Percentiles rank a stretch among this genome's conserved stretches.
Conservation (phyloP, 2,329 filamentous ascomycete species). For the Chrysoporthe puriensis region DNA sequence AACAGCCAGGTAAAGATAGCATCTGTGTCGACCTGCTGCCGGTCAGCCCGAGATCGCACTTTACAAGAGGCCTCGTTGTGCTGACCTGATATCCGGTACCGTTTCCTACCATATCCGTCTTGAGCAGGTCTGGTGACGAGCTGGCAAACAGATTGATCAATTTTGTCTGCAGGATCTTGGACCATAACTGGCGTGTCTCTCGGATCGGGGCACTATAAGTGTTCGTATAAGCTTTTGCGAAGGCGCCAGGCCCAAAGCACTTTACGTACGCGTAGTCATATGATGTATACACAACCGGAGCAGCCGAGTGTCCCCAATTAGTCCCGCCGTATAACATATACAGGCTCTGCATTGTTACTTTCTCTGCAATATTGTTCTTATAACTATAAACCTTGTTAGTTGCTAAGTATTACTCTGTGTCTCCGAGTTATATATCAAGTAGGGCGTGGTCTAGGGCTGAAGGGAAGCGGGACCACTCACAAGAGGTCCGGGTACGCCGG, state of each 20-base stretch:
- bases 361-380: conserved; percentile 58
- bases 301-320: conserved; percentile 57
- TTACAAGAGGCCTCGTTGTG: conserved; percentile 4
- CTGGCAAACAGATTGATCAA: conserved; percentile 57
- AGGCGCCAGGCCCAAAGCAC: background rate
- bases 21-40: conserved; percentile 36
- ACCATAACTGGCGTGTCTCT: conserved; percentile 56
- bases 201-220: conserved; percentile 48
- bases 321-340: conserved; percentile 61
- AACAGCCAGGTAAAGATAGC: conserved; percentile 55
- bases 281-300: conserved; percentile 52
- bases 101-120: conserved; percentile 58
- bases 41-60: conserved; percentile 7
- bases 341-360: conserved; percentile 51
- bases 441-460: background rate
- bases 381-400: conserved; percentile 37
- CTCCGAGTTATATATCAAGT: background rate
- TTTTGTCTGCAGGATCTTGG: conserved; percentile 59
- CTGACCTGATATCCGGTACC: conserved; percentile 47
- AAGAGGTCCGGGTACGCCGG: conserved; percentile 57
- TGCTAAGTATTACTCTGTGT: background rate
- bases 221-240: background rate
- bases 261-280: conserved; percentile 42
- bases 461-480: conserved; percentile 11
- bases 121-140: conserved; percentile 52